These are phyloP conservation scores for Dactylis glomerata DNA, from an alignment of 176 grass and related monocot genomes.

Conservation along the genomic window DNA sequence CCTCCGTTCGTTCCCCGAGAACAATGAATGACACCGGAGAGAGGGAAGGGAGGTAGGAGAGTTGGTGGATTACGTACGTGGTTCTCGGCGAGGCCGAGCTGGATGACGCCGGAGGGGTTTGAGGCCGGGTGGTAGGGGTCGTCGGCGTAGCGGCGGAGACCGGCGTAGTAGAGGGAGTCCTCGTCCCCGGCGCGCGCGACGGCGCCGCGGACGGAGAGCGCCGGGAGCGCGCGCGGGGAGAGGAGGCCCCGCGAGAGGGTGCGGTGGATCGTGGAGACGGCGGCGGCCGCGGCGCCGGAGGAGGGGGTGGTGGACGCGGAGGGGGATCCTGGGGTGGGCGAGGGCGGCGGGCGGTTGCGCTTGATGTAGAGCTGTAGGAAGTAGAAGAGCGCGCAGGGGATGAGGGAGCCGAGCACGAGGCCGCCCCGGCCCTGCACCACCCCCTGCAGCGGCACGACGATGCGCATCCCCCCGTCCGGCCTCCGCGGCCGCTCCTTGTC, in stretches of 20 bases:
- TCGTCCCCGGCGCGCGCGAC: constrained; percentile 39
- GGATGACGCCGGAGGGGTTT: constrained; percentile 74
- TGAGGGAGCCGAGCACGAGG: constrained; percentile 87
- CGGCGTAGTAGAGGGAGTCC: constrained; percentile 78
- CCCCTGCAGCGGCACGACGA: constrained; percentile 89
- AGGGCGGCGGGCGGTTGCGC: constrained; percentile 54
- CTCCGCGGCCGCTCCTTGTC: constrained; percentile 22
- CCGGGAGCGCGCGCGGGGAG: constrained; percentile 44
- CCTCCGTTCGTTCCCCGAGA: neutral
- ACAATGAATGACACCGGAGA: neutral
- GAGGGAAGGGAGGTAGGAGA: neutral
- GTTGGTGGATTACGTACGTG: constrained; percentile 15
- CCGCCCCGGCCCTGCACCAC: constrained; percentile 92
- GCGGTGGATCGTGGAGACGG: constrained; percentile 38
- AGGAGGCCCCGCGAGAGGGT: constrained; percentile 64
- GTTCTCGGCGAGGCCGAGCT: constrained; percentile 92
- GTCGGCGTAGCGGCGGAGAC: constrained; percentile 51
- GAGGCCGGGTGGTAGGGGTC: constrained; percentile 46
- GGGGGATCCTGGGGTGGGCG: constrained; percentile 7
- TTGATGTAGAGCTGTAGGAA: constrained; percentile 97
- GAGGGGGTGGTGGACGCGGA: neutral
- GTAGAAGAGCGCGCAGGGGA: constrained; percentile 99
- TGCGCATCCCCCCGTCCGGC: constrained; percentile 81
- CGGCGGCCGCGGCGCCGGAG: neutral
- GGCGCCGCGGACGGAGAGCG: constrained; percentile 55